A percentile compares a stretch with the other conserved stretches of the same genome.
Conservation (phyloP, 225 moss, liverwort and hornwort genomes). For the Pleurozium schreberi region DNA sequence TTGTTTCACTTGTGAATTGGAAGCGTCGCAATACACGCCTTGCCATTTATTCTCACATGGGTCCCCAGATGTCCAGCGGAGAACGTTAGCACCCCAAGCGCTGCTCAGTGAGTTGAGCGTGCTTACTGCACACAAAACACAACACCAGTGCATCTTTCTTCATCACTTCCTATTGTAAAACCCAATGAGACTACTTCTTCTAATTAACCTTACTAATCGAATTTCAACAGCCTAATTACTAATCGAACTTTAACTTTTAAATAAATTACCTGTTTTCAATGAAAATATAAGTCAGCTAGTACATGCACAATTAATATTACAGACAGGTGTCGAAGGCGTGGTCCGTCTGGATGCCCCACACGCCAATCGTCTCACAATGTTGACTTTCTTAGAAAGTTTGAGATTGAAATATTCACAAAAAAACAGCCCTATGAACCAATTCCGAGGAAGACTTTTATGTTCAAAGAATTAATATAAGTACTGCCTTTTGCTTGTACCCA, state of each 20-base stretch:
- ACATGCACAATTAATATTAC: background rate
- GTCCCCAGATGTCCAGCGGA: slow-evolving; percentile 18
- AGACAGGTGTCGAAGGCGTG: background rate
- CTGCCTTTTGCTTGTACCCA: background rate
- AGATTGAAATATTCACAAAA: background rate
- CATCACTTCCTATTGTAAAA: background rate
- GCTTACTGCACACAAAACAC: slow-evolving; percentile 1
- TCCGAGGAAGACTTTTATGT: background rate
- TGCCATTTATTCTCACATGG: slow-evolving; percentile 17
- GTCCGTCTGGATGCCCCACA: background rate
- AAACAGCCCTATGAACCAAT: background rate
- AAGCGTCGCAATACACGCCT: slow-evolving; percentile 3
- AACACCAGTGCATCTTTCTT: background rate
- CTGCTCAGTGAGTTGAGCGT: background rate
- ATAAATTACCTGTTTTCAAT: background rate
- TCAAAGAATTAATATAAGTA: background rate
- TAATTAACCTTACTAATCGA: too few relatives aligned
- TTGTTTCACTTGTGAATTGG: background rate
- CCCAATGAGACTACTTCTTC: background rate
- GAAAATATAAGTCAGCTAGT: background rate
- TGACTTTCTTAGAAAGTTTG: too few relatives aligned
- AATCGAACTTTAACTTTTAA: background rate
- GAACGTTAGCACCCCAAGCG: slow-evolving; percentile 2
- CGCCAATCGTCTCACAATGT: background rate
- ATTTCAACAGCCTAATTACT: too few relatives aligned